Conservation (phyloP, 176 grass and related monocot species). For the Phoenix dactylifera region DNA sequence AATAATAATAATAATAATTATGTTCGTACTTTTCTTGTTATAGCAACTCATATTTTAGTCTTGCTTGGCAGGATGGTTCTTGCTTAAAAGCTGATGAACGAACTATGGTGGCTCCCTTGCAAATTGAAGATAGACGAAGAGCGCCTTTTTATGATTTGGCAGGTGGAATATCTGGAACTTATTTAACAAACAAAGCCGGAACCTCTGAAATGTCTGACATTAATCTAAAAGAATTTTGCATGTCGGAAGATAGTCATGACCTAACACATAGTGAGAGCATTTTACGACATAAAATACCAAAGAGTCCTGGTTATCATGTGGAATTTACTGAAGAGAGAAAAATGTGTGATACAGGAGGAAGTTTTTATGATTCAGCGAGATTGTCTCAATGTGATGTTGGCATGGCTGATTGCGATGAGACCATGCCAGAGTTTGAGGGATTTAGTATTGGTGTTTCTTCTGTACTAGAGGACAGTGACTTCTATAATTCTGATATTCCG, state of each 20-base stretch:
- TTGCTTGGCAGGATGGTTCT: no score
- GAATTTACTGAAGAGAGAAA: not conserved
- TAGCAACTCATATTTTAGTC: no score
- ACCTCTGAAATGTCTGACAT: no score
- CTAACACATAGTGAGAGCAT: not conserved
- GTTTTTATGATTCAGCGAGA: slow-evolving; percentile 1
- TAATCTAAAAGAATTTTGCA: not conserved
- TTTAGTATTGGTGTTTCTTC: slow-evolving; percentile 27
- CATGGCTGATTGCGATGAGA: slow-evolving; percentile 12
- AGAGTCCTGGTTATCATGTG: not conserved
- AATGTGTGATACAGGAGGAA: not conserved
- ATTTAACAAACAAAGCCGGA: no score
- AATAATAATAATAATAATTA: no score
- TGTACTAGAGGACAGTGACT: slow-evolving; percentile 8
- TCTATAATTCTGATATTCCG: slow-evolving; percentile 10
- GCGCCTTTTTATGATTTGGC: no score
- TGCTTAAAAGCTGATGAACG: no score
- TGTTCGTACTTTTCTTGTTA: no score
- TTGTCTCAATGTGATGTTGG: slow-evolving; percentile 6
- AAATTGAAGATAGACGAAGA: no score
- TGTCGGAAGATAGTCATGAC: not conserved
- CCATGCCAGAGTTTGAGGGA: slow-evolving; percentile 39
- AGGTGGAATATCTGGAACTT: no score
- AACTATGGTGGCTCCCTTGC: no score
- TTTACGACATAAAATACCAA: slow-evolving; percentile 6